Conservation (phyloP, 768 basidiomycete genomes). For the Cyclocybe aegerita region DNA sequence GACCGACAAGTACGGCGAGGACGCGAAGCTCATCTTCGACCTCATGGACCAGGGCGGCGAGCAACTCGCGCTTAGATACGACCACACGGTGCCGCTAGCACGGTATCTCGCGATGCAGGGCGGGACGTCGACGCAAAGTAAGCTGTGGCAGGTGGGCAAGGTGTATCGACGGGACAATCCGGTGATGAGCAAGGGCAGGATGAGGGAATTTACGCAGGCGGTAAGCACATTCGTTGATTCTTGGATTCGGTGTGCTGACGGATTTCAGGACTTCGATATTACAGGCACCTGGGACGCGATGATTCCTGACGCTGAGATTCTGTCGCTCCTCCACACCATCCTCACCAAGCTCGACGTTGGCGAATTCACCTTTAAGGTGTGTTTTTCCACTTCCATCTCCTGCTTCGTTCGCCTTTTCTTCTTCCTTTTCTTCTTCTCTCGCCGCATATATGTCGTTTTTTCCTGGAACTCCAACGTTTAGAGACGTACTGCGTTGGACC, state of each 20-base stretch:
- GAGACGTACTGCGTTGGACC: no score
- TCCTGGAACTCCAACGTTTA: no score
- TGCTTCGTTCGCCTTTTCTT: no score
- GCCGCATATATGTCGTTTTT: no score
- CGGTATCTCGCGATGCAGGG: slow-evolving; percentile 95
- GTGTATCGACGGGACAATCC: slow-evolving; percentile 97
- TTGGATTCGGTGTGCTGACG: neutral
- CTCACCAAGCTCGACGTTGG: slow-evolving; percentile 85
- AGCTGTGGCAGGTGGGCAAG: slow-evolving; percentile 98
- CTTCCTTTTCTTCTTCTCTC: no score
- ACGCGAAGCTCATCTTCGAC: slow-evolving; percentile 96
- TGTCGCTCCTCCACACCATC: slow-evolving; percentile 80
- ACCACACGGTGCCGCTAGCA: slow-evolving; percentile 96
- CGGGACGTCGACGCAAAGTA: slow-evolving; percentile 69
- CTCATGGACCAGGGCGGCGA: slow-evolving; percentile 98
- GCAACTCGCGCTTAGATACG: slow-evolving; percentile 90
- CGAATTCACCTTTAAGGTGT: slow-evolving; percentile 91
- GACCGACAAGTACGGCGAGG: slow-evolving; percentile 97
- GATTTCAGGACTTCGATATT: slow-evolving; percentile 89
- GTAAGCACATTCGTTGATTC: slow-evolving; percentile 39
- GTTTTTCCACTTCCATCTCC: neutral
- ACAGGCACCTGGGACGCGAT: slow-evolving; percentile 91
- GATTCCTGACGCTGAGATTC: slow-evolving; percentile 94
- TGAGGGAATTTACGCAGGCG: slow-evolving; percentile 98
- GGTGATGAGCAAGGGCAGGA: slow-evolving; percentile 95